These are phyloP conservation scores for Backusella circina DNA, from an alignment of 192 early-diverging fungal genomes.

Conservation along the genomic window DNA sequence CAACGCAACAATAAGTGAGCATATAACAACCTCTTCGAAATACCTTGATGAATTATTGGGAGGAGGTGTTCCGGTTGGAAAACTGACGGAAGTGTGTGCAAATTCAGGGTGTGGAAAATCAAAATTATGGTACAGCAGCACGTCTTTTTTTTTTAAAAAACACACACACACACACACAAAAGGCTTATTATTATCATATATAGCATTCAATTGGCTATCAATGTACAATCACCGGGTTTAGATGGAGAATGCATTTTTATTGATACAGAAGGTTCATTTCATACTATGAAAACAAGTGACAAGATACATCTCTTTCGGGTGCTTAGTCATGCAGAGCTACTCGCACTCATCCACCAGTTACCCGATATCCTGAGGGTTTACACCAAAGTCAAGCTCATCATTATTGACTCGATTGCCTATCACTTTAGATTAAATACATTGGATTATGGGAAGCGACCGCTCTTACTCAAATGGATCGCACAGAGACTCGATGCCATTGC, in stretches of 20 bases:
- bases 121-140: neutral
- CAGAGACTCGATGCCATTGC: conserved; percentile 2
- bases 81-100: conserved; percentile 10
- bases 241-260: conserved; percentile 16
- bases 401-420: conserved; percentile 15
- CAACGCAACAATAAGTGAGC: neutral
- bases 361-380: neutral
- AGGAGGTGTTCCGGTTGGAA: conserved; percentile 3
- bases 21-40: neutral
- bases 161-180: neutral
- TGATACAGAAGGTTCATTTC: conserved; percentile 18
- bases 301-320: conserved; percentile 11
- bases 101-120: conserved; percentile 16
- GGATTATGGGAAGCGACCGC: neutral
- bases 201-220: conserved; percentile 16
- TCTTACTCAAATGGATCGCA: neutral
- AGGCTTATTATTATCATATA: neutral
- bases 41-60: neutral
- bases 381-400: conserved; percentile 1
- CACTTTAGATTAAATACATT: conserved; percentile 9
- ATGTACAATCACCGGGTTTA: conserved; percentile 11
- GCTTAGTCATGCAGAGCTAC: conserved; percentile 4
- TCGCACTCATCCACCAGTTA: conserved; percentile 5
- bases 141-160: neutral
- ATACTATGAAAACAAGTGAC: neutral